These are phyloP conservation scores for Epicoccum nigrum DNA, from an alignment of 2,329 filamentous ascomycete genomes.

Conservation along the genomic window DNA sequence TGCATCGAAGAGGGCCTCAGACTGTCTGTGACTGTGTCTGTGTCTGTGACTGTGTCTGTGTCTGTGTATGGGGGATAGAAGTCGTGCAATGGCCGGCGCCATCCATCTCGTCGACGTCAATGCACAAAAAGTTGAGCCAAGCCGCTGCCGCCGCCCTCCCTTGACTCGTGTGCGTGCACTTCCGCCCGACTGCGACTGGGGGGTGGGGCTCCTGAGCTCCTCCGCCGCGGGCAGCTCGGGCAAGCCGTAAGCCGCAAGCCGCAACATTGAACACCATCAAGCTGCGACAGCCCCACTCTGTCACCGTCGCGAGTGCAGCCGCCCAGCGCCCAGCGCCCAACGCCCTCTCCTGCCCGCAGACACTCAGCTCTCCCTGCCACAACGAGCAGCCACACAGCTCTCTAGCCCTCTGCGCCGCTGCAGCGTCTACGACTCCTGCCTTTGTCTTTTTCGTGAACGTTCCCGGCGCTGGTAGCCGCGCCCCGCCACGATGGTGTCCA, in stretches of 20 bases:
- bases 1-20: conserved; percentile 30
- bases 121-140: conserved; percentile 32
- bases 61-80: too few species aligned
- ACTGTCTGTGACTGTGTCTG: not conserved
- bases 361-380: not conserved
- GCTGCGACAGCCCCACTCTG: conserved; percentile 24
- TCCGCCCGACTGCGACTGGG: not conserved
- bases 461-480: conserved; percentile 26
- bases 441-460: not conserved
- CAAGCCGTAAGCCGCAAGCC: conserved; percentile 20
- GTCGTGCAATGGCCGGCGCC: too few species aligned
- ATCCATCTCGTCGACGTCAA: conserved; percentile 33
- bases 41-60: too few species aligned
- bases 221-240: too few species aligned
- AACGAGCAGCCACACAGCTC: not conserved
- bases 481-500: conserved; percentile 75
- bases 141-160: conserved; percentile 2
- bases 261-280: conserved; percentile 22
- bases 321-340: not conserved
- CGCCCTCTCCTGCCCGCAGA: not conserved
- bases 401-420: not conserved
- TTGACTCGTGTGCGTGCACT: too few species aligned
- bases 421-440: not conserved
- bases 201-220: too few species aligned
- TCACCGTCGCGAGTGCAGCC: conserved; percentile 15